Conservation (phyloP, 1,284 basidiomycete genomes). For the Tilletiaria anomala region DNA sequence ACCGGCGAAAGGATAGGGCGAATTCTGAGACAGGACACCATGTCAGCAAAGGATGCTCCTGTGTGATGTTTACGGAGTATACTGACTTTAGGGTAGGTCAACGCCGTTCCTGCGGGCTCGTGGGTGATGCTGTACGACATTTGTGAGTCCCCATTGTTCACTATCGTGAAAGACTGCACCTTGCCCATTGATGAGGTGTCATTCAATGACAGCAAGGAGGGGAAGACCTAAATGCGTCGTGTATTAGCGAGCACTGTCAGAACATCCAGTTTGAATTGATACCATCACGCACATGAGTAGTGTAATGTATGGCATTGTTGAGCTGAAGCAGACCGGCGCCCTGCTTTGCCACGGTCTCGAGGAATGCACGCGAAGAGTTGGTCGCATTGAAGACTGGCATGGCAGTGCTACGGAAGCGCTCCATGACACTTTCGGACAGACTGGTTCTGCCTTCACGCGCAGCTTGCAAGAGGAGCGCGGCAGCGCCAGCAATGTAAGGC, state of each 20-base stretch:
- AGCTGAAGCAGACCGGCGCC: slow-evolving; percentile 3
- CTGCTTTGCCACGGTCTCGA: slow-evolving; percentile 5
- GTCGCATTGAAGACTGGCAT: slow-evolving; percentile 3
- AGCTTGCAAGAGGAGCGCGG: slow-evolving; percentile 2
- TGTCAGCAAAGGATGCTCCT: too few relatives aligned
- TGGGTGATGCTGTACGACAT: slow-evolving; percentile 1
- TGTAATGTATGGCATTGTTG: slow-evolving; percentile 3
- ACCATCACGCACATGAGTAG: slow-evolving; percentile 2
- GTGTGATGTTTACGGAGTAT: too few relatives aligned
- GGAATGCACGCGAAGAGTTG: slow-evolving; percentile 1
- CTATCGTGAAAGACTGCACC: slow-evolving; percentile 1
- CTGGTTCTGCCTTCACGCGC: slow-evolving; percentile 1
- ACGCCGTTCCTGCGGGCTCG: slow-evolving; percentile 2
- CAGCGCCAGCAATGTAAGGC: slow-evolving; percentile 3
- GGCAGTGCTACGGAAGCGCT: slow-evolving; percentile 1
- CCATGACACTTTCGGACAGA: slow-evolving; percentile 1
- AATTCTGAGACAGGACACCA: slow-evolving; percentile 1
- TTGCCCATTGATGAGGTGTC: not conserved
- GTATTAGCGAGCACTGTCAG: too few relatives aligned
- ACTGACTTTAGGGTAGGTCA: slow-evolving; percentile 4
- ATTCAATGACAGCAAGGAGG: slow-evolving; percentile 1
- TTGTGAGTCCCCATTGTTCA: not conserved
- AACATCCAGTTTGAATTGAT: not conserved
- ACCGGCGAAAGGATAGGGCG: slow-evolving; percentile 1
- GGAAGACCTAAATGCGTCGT: not conserved